Evolutionary conservation across 495 filamentous ascomycete genomes (phyloP).

Genomic region (Tuber microsphaerosporum): DNA sequence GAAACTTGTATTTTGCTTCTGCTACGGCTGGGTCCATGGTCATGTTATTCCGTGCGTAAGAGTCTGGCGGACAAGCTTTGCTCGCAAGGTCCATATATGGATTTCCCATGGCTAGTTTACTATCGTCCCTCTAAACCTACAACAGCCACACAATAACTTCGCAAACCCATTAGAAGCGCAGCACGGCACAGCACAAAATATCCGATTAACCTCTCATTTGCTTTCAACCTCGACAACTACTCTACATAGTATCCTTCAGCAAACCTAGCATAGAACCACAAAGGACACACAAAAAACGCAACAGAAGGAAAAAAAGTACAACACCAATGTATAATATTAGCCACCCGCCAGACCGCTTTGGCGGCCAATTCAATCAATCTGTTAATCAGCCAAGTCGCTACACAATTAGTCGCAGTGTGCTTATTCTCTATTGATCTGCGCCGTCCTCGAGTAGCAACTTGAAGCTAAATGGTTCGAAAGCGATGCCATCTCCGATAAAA

Average conservation of each 20-base stretch:
- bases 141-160: neutral
- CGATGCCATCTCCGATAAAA: slow-evolving; percentile 87
- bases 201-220: neutral
- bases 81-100: slow-evolving; percentile 60
- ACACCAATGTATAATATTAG: neutral
- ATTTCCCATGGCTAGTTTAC: neutral
- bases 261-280: neutral
- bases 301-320: neutral
- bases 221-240: neutral
- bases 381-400: neutral
- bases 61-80: slow-evolving; percentile 56
- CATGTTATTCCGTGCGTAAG: slow-evolving; percentile 49
- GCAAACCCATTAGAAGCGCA: neutral
- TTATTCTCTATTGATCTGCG: neutral
- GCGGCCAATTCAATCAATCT: neutral
- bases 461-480: slow-evolving; percentile 91
- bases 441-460: slow-evolving; percentile 71
- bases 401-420: neutral
- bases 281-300: neutral
- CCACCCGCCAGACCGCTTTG: neutral
- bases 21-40: slow-evolving; percentile 43
- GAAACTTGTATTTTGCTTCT: slow-evolving; percentile 28
- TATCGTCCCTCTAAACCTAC: neutral
- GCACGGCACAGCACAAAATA: neutral
- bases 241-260: neutral